A percentile compares a stretch with the other conserved stretches of the same genome.
phyloP scores from a whole-genome alignment of 2,329 filamentous ascomycete genomes.

The Hypoxylon sp. region DNA sequence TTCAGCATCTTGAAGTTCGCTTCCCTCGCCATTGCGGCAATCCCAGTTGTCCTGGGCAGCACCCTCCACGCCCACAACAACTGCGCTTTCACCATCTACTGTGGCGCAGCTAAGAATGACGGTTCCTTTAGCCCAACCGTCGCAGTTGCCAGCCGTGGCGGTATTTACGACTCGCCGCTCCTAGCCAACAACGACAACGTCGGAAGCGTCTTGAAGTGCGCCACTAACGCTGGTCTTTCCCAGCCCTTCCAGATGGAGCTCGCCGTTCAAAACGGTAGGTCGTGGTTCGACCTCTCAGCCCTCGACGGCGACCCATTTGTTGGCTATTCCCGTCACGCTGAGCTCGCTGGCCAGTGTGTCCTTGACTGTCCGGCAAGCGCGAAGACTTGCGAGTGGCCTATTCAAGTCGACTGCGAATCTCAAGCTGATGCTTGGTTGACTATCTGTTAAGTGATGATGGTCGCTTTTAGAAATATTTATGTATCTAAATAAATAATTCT shows the following conservation, averaged over 20 bases:
- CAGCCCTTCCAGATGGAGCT: conserved; percentile 48
- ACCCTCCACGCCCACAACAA: conserved; percentile 38
- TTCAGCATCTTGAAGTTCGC: conserved; percentile 13
- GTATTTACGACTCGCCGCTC: conserved; percentile 34
- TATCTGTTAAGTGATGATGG: conserved; percentile 15
- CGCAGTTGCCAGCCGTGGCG: conserved; percentile 3
- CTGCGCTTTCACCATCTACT: conserved; percentile 43
- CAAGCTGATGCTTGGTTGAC: conserved; percentile 30
- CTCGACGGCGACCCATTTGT: conserved; percentile 47
- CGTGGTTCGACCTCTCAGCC: conserved; percentile 47
- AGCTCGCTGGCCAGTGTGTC: conserved; percentile 40
- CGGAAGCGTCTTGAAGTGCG: conserved; percentile 48
- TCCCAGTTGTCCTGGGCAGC: conserved; percentile 31
- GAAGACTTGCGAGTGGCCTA: conserved; percentile 44
- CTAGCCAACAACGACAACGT: conserved; percentile 42
- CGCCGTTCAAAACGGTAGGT: conserved; percentile 34
- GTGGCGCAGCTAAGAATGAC: conserved; percentile 44
- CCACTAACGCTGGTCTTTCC: not conserved
- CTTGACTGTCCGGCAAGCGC: conserved; percentile 41
- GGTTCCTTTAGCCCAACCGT: conserved; percentile 20
- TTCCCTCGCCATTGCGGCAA: conserved; percentile 15
- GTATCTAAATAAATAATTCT: not conserved
- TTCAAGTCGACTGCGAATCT: conserved; percentile 27
- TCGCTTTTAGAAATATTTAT: not conserved
- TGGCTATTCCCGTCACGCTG: conserved; percentile 38